phyloP scores from a whole-genome alignment of 139 green algal genomes.

The Protoeuglena noctilucae region DNA sequence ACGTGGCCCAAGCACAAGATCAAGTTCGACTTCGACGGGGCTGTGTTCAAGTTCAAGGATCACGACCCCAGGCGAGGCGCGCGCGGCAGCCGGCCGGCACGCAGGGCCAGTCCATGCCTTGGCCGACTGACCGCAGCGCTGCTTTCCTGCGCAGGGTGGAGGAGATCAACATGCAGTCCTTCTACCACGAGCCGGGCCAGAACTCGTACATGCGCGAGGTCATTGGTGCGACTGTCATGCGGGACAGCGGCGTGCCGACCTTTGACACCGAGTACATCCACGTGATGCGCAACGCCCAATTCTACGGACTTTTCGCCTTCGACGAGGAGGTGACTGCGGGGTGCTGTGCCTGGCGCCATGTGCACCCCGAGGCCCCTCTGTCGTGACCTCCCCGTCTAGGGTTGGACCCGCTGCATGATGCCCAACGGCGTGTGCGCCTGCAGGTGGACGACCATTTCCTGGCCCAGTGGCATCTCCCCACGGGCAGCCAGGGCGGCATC shows the following conservation, averaged over 20 bases:
- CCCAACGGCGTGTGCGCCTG: neutral
- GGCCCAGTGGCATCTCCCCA: neutral
- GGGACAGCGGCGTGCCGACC: constrained; percentile 27
- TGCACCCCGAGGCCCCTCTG: neutral
- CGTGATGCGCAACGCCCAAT: constrained; percentile 49
- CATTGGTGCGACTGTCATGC: constrained; percentile 25
- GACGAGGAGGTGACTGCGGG: constrained; percentile 36
- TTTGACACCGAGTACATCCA: constrained; percentile 36
- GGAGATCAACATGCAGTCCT: constrained; percentile 24
- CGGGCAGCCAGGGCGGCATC: constrained; percentile 13
- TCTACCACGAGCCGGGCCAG: constrained; percentile 50
- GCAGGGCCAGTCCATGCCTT: no score
- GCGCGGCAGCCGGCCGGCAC: no score
- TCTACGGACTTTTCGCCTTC: constrained; percentile 51
- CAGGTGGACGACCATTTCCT: constrained; percentile 11
- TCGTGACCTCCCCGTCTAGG: neutral
- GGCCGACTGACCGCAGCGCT: no score
- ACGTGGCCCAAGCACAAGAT: constrained; percentile 62
- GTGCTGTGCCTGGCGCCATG: constrained; percentile 25
- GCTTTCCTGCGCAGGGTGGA: no score
- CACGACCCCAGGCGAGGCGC: no score
- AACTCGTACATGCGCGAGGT: constrained; percentile 58
- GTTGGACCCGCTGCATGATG: neutral
- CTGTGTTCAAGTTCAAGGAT: constrained; percentile 7
- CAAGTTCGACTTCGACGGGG: constrained; percentile 13